phyloP scores from a whole-genome alignment of 805 yeast genomes.

The Yamadazyma philogaea region DNA sequence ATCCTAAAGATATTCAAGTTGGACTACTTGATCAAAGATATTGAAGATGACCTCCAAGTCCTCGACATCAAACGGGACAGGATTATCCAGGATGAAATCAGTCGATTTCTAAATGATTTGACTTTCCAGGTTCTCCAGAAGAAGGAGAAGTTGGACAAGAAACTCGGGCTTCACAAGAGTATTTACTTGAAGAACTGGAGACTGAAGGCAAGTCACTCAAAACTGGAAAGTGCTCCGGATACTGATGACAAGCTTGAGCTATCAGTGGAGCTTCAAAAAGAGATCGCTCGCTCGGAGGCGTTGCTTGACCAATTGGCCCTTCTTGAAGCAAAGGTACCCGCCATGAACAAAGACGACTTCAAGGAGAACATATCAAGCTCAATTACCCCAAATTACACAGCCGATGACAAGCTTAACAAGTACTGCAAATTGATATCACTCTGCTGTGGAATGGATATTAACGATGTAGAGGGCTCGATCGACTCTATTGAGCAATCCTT shows the following conservation, averaged over 20 bases:
- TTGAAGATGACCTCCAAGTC: conserved; percentile 14
- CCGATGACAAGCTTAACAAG: conserved; percentile 34
- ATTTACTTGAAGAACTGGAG: conserved; percentile 6
- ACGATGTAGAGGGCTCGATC: conserved; percentile 40
- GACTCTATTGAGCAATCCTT: conserved; percentile 42
- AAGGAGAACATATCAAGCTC: conserved; percentile 15
- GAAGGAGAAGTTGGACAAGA: conserved; percentile 26
- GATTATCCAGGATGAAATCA: conserved; percentile 40
- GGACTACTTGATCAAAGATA: conserved; percentile 32
- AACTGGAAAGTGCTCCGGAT: not conserved
- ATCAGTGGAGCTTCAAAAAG: conserved; percentile 27
- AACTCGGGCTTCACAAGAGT: conserved; percentile 9
- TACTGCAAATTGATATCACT: conserved; percentile 40
- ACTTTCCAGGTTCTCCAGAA: conserved; percentile 32
- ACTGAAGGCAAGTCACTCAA: not conserved
- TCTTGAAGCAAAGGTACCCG: conserved; percentile 12
- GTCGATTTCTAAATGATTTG: conserved; percentile 37
- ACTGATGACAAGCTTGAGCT: conserved; percentile 14
- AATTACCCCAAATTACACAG: conserved; percentile 23
- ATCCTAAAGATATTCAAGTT: conserved; percentile 30
- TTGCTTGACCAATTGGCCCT: conserved; percentile 6
- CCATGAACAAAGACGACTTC: conserved; percentile 13
- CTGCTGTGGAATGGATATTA: conserved; percentile 42
- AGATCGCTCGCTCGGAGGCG: conserved; percentile 17
- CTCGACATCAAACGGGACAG: conserved; percentile 28